phyloP scores from a whole-genome alignment of 1,284 basidiomycete species.

The Melampsora americana region DNA sequence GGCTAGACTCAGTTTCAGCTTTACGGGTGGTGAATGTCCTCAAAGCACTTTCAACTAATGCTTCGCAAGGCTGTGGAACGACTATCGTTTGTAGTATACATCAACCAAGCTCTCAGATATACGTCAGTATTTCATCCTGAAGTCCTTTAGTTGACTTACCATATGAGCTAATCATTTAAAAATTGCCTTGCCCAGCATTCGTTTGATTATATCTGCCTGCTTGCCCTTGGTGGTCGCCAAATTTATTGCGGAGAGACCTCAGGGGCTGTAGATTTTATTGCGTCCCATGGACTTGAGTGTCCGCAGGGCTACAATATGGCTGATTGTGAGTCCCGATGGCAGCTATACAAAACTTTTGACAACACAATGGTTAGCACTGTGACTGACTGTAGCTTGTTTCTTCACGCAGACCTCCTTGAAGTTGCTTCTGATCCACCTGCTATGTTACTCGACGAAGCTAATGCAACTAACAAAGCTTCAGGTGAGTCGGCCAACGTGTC shows the following conservation, averaged over 20 bases:
- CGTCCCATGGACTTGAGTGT: slow-evolving; percentile 58
- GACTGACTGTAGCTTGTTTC: background rate
- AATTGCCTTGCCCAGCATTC: slow-evolving; percentile 57
- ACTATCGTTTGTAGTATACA: slow-evolving; percentile 82
- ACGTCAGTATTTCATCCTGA: slow-evolving; percentile 50
- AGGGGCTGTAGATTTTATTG: slow-evolving; percentile 66
- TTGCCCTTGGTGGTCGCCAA: slow-evolving; percentile 68
- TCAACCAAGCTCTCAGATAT: slow-evolving; percentile 79
- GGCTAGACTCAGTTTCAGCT: slow-evolving; percentile 81
- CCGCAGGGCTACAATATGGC: slow-evolving; percentile 79
- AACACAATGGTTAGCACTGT: too few species aligned
- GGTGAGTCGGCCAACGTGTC: background rate
- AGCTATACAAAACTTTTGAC: background rate
- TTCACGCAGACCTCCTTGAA: slow-evolving; percentile 63
- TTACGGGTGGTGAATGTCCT: slow-evolving; percentile 72
- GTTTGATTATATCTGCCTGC: slow-evolving; percentile 74
- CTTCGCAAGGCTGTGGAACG: slow-evolving; percentile 56
- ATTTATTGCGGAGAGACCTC: slow-evolving; percentile 74
- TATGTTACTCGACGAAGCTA: background rate
- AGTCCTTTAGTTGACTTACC: background rate
- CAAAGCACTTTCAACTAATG: slow-evolving; percentile 64
- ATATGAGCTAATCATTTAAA: background rate
- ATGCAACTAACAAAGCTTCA: background rate
- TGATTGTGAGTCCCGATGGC: slow-evolving; percentile 60
- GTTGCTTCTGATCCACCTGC: slow-evolving; percentile 35